phyloP scores from a whole-genome alignment of 345 rosid genomes.

The Lagerstroemia speciosa region DNA sequence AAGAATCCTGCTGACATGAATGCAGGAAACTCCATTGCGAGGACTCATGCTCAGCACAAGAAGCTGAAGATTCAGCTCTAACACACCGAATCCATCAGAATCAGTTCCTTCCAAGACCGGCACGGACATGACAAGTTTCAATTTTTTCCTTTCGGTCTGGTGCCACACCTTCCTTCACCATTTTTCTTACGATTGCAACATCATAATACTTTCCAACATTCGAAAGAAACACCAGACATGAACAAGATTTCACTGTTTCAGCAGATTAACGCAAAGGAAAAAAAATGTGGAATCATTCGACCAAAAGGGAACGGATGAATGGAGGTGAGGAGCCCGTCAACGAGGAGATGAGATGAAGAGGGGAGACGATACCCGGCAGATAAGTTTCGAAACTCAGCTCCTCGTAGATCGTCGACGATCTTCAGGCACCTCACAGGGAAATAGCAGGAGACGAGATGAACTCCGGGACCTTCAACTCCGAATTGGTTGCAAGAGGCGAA shows the following conservation, averaged over 20 bases:
- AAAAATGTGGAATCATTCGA: too few species aligned
- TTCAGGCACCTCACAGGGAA: background rate
- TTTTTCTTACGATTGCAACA: too few species aligned
- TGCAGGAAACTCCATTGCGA: background rate
- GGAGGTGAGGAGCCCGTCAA: background rate
- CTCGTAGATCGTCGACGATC: background rate
- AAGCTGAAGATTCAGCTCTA: too few species aligned
- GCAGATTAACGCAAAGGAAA: too few species aligned
- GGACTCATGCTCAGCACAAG: background rate
- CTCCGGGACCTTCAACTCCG: background rate
- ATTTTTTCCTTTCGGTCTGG: background rate
- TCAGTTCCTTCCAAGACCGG: background rate
- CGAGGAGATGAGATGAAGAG: background rate
- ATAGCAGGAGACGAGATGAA: background rate
- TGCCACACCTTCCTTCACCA: too few species aligned
- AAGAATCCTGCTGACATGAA: background rate
- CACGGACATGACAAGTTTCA: background rate
- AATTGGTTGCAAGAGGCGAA: background rate
- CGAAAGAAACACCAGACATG: background rate
- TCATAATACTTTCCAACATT: background rate
- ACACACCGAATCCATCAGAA: background rate
- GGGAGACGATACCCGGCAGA: background rate
- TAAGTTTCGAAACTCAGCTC: background rate
- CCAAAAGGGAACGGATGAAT: too few species aligned
- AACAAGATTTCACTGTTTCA: too few species aligned